Base-by-base conservation (phyloP, 768 basidiomycete species). In the Boletus rubroflammeus region DNA sequence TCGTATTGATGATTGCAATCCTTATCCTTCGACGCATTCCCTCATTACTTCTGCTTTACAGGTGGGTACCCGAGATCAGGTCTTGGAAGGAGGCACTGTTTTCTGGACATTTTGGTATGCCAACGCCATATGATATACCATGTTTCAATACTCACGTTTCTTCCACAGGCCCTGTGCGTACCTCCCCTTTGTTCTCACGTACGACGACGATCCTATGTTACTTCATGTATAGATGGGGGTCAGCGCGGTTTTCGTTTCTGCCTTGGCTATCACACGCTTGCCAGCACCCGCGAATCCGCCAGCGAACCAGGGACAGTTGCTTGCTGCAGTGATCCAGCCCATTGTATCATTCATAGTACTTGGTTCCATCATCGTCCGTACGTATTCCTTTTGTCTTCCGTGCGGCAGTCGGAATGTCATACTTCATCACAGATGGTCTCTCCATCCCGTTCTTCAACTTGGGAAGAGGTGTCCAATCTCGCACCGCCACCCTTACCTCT, bases 321-420 rank as follows among this genome's bases (percentile, higher is more conserved):
- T 98, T n/a, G 81, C 86, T 0, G 79, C 81, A 5, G 77, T 75
- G 7, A 76, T 97, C 13, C 84, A 92, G 60, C 90, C 93, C 1
- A 86, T 98, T 45, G 90, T 94, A 0, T 78, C 89, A 7, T 98
- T 97, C 67, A 73, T 96, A 42, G 93, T 98, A 3, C 76, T 98
- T 2, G 78, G 83, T 5, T 97, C 93, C 3, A 93, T 97, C 62
- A 72, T 96, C 61, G 79, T 85, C 50, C 91, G 90, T 90, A 68
- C 62, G 86, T 68, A 54, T 14, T 49, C n/a, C 44, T 15, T 34
- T 53, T 23, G 45, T 21, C 21, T 26, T 50, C 36, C 15, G 13
- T 45, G 2, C 35, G 21, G 13, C 13, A 6, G 10, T 39, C 6
- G 5, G 34, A 25, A 9, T 35, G 17, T 55, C 40, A 48, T 23